phyloP scores from a whole-genome alignment of 2,329 filamentous ascomycete species.

The Claviceps quebecensis region DNA sequence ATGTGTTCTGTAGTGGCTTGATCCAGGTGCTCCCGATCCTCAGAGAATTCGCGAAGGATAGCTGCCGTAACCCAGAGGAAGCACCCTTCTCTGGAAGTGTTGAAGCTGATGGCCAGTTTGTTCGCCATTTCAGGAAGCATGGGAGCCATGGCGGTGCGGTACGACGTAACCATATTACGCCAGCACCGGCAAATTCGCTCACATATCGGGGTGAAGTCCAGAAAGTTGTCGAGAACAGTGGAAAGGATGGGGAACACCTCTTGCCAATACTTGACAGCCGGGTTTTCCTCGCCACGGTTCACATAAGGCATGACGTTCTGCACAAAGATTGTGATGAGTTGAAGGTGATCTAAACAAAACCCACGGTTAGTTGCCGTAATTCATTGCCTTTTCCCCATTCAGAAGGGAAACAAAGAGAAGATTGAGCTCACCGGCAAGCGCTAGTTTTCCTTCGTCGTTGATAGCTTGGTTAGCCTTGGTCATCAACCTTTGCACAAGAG shows the following conservation, averaged over 20 bases:
- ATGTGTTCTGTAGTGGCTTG: slow-evolving; percentile 72
- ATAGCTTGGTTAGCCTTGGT: slow-evolving; percentile 72
- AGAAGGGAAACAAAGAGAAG: neutral
- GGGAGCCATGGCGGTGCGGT: slow-evolving; percentile 76
- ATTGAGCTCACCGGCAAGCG: slow-evolving; percentile 55
- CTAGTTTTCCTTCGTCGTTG: slow-evolving; percentile 69
- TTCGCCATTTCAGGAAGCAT: slow-evolving; percentile 75
- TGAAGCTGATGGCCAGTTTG: slow-evolving; percentile 75
- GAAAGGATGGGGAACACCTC: slow-evolving; percentile 83
- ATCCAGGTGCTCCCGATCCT: slow-evolving; percentile 75
- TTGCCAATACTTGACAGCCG: slow-evolving; percentile 89
- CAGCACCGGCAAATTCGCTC: slow-evolving; percentile 91
- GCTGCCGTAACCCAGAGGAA: slow-evolving; percentile 98
- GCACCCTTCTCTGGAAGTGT: slow-evolving; percentile 76
- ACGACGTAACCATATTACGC: slow-evolving; percentile 94
- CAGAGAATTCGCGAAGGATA: slow-evolving; percentile 88
- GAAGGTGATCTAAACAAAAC: slow-evolving; percentile 55
- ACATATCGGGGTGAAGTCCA: slow-evolving; percentile 73
- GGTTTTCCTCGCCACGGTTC: slow-evolving; percentile 59
- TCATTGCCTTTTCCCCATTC: neutral
- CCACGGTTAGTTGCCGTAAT: neutral
- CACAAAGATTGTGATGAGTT: slow-evolving; percentile 82
- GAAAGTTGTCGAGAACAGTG: slow-evolving; percentile 77
- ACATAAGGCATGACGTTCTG: slow-evolving; percentile 65
- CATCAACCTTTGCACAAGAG: slow-evolving; percentile 75